Evolutionary conservation across 2,329 filamentous ascomycete species (phyloP), one percentile per base, ranked within the genome.

Genomic region (Lecanicillium sp.): DNA sequence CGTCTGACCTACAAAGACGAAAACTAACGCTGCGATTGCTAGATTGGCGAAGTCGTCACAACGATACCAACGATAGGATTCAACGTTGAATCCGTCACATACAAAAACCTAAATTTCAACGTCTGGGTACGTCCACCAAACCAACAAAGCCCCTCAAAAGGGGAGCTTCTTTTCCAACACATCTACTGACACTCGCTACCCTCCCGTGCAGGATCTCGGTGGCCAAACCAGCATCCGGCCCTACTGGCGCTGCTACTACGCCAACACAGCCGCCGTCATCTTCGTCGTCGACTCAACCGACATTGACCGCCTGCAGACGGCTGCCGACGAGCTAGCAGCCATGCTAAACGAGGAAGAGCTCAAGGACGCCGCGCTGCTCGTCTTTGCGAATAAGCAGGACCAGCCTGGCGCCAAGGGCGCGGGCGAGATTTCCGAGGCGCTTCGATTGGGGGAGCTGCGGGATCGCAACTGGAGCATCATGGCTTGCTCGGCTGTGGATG

Each of bases 401-500:
- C 88, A 96, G 63, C 90, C 90, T 2, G 92, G 92, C 14, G 90
- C 92, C 35, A 94, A 95, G 66, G 92, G 90, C 3, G 92, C 92
- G 2, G 92, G 88, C 14, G 92, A 96, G 60, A 98, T 98, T 47
- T 94, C 86, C 40, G 90, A 96, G 65, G 90, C 89, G 35, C 65
- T 98, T 61, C 83, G 83, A 53, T 65, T 98, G 49, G 89, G 87
- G 38, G 88, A 95, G 63, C 68, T 98, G 58, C 83, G 90, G 53
- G 92, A 98, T 62, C 77, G 92, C 54, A 98, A 96, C 71, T 98
- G 92, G 92, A 96, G 88, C 63, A 98, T 98, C 58, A 88, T 98
- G 59, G 90, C 89, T 16, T 98, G 92, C 63, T 94, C 86, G 49
- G 92, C 92, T 12, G 90, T 98, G 41, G 92, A 95, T 58, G 92